Evolutionary conservation across 169 alveolate genomes (phyloP), one percentile per base, ranked within the genome.

Genomic region (Plasmodium cynomolgi): DNA sequence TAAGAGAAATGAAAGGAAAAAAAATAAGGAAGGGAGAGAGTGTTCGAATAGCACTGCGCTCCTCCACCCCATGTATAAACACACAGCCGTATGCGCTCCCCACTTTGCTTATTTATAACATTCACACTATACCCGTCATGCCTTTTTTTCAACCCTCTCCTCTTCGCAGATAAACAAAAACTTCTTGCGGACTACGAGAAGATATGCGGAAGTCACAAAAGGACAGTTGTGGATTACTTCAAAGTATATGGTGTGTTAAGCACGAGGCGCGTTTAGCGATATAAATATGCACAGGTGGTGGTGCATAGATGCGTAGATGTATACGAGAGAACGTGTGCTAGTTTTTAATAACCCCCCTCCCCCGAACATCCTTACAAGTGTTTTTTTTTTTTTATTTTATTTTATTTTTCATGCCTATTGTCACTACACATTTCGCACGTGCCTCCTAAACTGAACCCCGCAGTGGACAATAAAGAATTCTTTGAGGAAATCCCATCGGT

Each of bases 401-500:
- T 58, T n/a, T n/a, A 11, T 23, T 23, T 58, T 58, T 4, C 33
- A 58, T 58, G 31, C 23, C 23, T 20, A 58, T 11, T 58, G 31
- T 4, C 23, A 58, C 31, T 17, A 17, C 13, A 26, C 33, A 80
- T 80, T 20, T 80, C 15, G 56, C 33, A 80, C n/a, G 29, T 23
- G 3, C 56, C 33, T 54, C 26, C 17, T 15, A 15, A n/a, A n/a
- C n/a, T n/a, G n/a, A n/a, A 11, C 33, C 62, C 58, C 17, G 56
- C 44, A 88, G 93, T 79, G 37, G 93, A 88, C 50, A 88, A 88
- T 79, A 75, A 79, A 29, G 93, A 88, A 29, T 88, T 88, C 41
- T 39, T 77, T 88, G 93, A 88, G 47, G 93, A 88, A 88, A 88
- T 88, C 20, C 93, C 93, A 13, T 88, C 88, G 37, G 88, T 88